A percentile compares a stretch with the other conserved stretches of the same genome.
phyloP scores from a whole-genome alignment of 805 yeast genomes.

The Yarrowia divulgata region DNA sequence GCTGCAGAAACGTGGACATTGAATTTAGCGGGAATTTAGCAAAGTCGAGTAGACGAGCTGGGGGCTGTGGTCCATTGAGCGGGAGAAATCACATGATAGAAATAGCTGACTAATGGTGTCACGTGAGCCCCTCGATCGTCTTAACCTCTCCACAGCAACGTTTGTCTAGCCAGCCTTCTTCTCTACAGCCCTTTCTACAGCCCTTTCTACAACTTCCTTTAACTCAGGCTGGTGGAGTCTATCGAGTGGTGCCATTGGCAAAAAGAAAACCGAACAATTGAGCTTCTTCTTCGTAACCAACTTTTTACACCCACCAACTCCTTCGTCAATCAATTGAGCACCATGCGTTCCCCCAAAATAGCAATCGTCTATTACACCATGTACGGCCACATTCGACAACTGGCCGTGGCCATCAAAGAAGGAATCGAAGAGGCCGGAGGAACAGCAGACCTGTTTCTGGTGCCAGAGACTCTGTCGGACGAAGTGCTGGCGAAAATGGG shows the following conservation, averaged over 20 bases:
- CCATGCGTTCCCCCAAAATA: conserved; percentile 55
- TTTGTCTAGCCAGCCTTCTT: no score
- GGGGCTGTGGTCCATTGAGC: neutral
- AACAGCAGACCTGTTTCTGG: conserved; percentile 73
- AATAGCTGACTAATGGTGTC: neutral
- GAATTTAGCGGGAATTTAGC: conserved; percentile 12
- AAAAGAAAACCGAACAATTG: no score
- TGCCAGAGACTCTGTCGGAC: conserved; percentile 75
- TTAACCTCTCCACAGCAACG: no score
- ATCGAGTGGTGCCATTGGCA: no score
- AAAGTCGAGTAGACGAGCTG: no score
- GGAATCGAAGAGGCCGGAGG: conserved; percentile 79
- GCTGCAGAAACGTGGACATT: conserved; percentile 27
- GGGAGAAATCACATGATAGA: neutral
- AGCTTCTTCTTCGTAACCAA: no score
- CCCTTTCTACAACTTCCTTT: no score
- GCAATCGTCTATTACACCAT: conserved; percentile 82
- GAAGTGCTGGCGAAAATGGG: conserved; percentile 66
- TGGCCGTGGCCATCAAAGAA: conserved; percentile 72
- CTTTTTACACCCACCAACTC: no score
- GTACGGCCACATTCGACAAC: conserved; percentile 74
- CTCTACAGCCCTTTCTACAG: no score
- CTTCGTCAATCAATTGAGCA: neutral
- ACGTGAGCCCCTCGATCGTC: no score
- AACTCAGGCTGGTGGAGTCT: no score